A percentile compares a stretch with the other conserved stretches of the same genome.
phyloP scores from a whole-genome alignment of 73 alveolate genomes.

The Paramecium biaurelia region DNA sequence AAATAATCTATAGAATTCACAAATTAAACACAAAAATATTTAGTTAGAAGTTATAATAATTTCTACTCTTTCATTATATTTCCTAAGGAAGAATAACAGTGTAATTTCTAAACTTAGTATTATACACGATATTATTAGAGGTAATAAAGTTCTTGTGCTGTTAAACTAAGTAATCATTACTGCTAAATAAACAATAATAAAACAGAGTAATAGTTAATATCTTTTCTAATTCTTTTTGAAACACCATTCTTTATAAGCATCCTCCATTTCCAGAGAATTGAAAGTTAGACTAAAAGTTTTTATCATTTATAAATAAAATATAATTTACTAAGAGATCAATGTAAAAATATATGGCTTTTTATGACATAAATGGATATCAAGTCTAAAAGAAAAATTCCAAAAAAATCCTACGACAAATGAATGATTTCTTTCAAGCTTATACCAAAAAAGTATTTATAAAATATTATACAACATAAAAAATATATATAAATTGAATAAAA shows the following conservation, averaged over 20 bases:
- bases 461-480: too few species aligned
- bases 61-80: background rate
- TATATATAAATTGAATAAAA: too few species aligned
- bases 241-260: background rate
- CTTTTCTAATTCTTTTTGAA: background rate
- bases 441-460: background rate
- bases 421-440: background rate
- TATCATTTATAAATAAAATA: slow-evolving; percentile 1
- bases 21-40: background rate
- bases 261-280: background rate
- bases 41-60: background rate
- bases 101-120: background rate
- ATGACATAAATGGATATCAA: background rate
- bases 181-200: background rate
- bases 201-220: background rate
- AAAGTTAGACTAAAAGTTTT: background rate
- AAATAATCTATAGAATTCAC: background rate
- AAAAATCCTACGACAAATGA: background rate
- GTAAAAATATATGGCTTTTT: background rate
- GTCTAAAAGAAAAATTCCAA: background rate
- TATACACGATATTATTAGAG: background rate
- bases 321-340: background rate
- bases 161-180: background rate
- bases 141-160: background rate
- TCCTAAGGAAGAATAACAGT: background rate